These are phyloP conservation scores for Filobasidium floriforme DNA, from an alignment of 768 basidiomycete genomes.

Conservation along the genomic window DNA sequence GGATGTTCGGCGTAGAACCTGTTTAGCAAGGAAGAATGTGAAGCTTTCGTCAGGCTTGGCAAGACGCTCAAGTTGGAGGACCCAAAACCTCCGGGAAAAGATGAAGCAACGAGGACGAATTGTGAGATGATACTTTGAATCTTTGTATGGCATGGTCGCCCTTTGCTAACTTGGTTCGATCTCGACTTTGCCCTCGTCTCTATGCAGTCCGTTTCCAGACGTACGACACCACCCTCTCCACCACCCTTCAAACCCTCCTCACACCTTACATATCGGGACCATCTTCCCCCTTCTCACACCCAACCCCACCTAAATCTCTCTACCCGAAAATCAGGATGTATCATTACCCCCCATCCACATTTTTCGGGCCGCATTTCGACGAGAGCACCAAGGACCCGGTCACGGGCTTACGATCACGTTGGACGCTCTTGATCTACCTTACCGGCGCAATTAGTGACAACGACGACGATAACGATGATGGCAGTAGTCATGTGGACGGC, in stretches of 20 bases:
- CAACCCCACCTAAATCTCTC: not conserved
- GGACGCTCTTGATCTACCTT: conserved; percentile 22
- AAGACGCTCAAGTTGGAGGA: conserved; percentile 13
- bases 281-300: not conserved
- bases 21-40: conserved; percentile 16
- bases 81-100: conserved; percentile 17
- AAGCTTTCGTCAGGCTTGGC: conserved; percentile 16
- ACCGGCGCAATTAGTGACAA: conserved; percentile 10
- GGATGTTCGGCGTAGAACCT: conserved; percentile 5
- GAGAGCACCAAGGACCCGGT: conserved; percentile 4
- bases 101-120: conserved; percentile 20
- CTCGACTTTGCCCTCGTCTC: not conserved
- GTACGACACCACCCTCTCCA: conserved; percentile 10
- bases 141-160: not conserved
- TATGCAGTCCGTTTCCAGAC: conserved; percentile 19
- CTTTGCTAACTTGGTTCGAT: not conserved
- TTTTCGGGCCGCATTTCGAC: conserved; percentile 22
- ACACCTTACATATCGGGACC: not conserved
- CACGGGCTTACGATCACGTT: conserved; percentile 4
- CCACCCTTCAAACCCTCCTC: not conserved
- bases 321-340: conserved; percentile 21
- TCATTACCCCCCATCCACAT: conserved; percentile 19
- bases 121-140: no score
- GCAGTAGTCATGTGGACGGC: not conserved
- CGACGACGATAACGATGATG: not conserved